These are phyloP conservation scores for Prinsepia uniflora DNA, from an alignment of 306 rosid species.

Conservation along the genomic window DNA sequence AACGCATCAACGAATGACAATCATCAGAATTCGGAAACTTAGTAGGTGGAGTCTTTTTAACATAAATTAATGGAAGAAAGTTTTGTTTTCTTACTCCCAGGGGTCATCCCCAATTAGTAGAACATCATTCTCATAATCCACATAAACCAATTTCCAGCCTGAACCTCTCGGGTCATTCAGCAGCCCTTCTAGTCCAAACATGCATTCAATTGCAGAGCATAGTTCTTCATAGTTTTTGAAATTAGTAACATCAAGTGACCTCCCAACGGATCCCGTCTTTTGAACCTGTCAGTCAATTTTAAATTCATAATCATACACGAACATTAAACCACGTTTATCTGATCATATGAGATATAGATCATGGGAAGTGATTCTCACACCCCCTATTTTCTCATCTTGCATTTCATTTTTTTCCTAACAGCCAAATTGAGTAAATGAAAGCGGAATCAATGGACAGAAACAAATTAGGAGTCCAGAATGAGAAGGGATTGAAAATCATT, in stretches of 20 bases:
- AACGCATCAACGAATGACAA: neutral
- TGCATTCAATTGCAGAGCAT: constrained; percentile 75
- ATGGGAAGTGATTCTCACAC: too few species aligned
- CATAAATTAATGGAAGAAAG: neutral
- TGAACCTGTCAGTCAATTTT: constrained; percentile 55
- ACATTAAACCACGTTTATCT: too few species aligned
- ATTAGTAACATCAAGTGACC: constrained; percentile 83
- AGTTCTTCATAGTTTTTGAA: constrained; percentile 75
- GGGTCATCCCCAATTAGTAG: constrained; percentile 95
- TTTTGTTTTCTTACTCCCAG: constrained; percentile 71
- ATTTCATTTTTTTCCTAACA: too few species aligned
- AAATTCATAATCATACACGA: neutral
- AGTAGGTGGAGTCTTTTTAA: neutral
- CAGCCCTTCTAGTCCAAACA: constrained; percentile 90
- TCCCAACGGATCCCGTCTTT: constrained; percentile 92
- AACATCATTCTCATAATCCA: constrained; percentile 86
- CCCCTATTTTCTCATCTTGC: too few species aligned
- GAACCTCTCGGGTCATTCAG: constrained; percentile 83
- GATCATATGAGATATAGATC: too few species aligned
- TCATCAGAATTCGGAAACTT: neutral
- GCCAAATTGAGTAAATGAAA: too few species aligned
- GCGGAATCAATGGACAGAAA: too few species aligned
- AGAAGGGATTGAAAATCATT: too few species aligned
- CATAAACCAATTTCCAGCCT: constrained; percentile 89
- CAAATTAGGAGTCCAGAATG: too few species aligned